Conservation (phyloP, 129 eudicot species). For the Solidago caesia region DNA sequence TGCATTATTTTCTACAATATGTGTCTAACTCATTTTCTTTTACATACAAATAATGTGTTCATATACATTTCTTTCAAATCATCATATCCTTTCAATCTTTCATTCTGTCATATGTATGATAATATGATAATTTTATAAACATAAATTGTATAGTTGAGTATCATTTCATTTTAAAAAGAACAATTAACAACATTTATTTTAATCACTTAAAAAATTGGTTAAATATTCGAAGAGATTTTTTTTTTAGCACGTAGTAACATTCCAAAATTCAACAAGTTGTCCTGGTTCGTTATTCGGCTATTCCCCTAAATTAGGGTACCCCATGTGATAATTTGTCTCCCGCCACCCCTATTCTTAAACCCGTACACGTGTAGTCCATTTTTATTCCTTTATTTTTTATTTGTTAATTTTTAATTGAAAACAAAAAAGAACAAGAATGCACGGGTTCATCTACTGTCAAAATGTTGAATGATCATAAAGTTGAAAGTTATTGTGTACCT, state of each 20-base stretch:
- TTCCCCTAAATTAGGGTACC: slow-evolving; percentile 24
- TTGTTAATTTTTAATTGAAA: neutral
- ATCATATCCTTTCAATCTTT: no score
- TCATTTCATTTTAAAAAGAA: no score
- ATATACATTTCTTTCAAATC: no score
- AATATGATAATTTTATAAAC: no score
- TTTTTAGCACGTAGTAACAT: slow-evolving; percentile 18
- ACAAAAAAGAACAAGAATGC: neutral
- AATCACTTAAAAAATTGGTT: neutral
- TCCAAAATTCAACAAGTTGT: slow-evolving; percentile 33
- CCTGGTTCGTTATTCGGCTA: slow-evolving; percentile 27
- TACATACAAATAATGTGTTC: no score
- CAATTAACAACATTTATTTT: neutral
- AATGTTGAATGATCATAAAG: neutral
- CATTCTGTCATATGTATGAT: no score
- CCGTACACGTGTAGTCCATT: slow-evolving; percentile 29
- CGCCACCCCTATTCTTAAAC: slow-evolving; percentile 9
- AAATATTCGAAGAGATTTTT: neutral
- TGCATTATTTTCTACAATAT: no score
- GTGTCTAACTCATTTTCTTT: no score
- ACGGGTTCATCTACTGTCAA: slow-evolving; percentile 9
- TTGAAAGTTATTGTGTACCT: neutral
- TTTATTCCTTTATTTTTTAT: neutral
- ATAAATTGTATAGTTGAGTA: no score
- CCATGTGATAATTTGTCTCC: slow-evolving; percentile 36